Evolutionary conservation across 1,139 yeast species (phyloP).

Genomic region (Schwanniomyces etchellsii): DNA sequence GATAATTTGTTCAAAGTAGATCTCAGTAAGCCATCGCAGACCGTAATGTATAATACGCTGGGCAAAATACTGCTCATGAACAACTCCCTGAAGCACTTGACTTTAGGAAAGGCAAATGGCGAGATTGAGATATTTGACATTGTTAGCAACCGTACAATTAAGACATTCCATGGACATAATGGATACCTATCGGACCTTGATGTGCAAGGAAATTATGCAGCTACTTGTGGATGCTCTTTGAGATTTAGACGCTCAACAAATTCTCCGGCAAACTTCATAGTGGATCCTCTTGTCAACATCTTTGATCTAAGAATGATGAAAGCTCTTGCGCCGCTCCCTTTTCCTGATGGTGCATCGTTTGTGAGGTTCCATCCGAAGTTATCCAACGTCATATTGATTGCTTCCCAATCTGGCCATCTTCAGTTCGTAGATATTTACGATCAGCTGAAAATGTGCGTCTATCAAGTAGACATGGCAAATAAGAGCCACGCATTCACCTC

Average conservation of each 20-base stretch:
- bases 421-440: constrained; percentile 82
- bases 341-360: constrained; percentile 85
- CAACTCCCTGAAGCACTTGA: constrained; percentile 37
- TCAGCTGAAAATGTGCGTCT: constrained; percentile 59
- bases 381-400: constrained; percentile 71
- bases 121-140: constrained; percentile 76
- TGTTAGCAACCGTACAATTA: constrained; percentile 44
- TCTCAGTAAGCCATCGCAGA: constrained; percentile 44
- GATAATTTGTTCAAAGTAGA: constrained; percentile 52
- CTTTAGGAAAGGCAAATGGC: constrained; percentile 67
- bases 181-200: constrained; percentile 76
- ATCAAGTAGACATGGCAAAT: constrained; percentile 52
- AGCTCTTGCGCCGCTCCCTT: constrained; percentile 75
- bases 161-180: constrained; percentile 66
- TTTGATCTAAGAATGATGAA: constrained; percentile 75
- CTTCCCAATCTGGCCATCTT: constrained; percentile 74
- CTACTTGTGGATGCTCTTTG: constrained; percentile 76
- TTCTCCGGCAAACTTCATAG: constrained; percentile 22
- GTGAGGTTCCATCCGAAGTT: constrained; percentile 83
- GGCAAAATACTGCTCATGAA: constrained; percentile 31
- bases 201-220: constrained; percentile 67
- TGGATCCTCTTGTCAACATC: constrained; percentile 78
- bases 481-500: constrained; percentile 6
- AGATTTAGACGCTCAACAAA: constrained; percentile 32
- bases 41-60: constrained; percentile 18